phyloP scores from a whole-genome alignment of 768 basidiomycete species.

The Coprinopsis strossmayeri region DNA sequence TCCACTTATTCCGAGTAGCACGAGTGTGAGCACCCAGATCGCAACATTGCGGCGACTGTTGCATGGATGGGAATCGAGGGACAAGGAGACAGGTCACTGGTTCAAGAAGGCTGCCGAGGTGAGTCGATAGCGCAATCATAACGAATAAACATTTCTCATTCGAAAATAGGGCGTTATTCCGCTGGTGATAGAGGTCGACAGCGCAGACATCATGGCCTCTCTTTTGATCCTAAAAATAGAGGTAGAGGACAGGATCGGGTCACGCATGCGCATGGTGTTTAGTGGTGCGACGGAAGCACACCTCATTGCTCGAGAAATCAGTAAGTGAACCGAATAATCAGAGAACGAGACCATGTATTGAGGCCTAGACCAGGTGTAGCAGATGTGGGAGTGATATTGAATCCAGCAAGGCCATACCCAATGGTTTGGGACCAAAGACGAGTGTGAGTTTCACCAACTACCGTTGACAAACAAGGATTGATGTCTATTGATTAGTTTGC shows the following conservation, averaged over 20 bases:
- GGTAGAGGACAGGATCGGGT: slow-evolving; percentile 50
- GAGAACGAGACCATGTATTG: slow-evolving; percentile 1
- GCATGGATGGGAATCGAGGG: slow-evolving; percentile 41
- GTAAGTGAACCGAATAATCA: slow-evolving; percentile 22
- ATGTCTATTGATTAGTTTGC: slow-evolving; percentile 34
- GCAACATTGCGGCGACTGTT: slow-evolving; percentile 57
- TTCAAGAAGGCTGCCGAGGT: slow-evolving; percentile 55
- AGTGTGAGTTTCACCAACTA: slow-evolving; percentile 36
- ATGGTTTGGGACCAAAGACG: slow-evolving; percentile 63
- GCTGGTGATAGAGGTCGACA: slow-evolving; percentile 61
- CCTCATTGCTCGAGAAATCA: slow-evolving; percentile 63
- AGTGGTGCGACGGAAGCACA: slow-evolving; percentile 57
- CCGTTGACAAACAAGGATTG: neutral
- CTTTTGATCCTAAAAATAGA: slow-evolving; percentile 64
- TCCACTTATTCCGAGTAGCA: slow-evolving; percentile 23
- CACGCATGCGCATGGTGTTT: slow-evolving; percentile 56
- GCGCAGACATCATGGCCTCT: slow-evolving; percentile 67
- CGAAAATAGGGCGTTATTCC: slow-evolving; percentile 48
- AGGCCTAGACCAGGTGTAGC: slow-evolving; percentile 33
- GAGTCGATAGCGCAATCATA: slow-evolving; percentile 7
- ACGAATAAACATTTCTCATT: neutral
- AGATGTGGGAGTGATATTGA: slow-evolving; percentile 44
- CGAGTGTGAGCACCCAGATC: slow-evolving; percentile 64
- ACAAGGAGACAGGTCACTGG: slow-evolving; percentile 45
- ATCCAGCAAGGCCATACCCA: slow-evolving; percentile 62